phyloP scores from a whole-genome alignment of 2,329 filamentous ascomycete species.

The Pestalotiopsis sp. region DNA sequence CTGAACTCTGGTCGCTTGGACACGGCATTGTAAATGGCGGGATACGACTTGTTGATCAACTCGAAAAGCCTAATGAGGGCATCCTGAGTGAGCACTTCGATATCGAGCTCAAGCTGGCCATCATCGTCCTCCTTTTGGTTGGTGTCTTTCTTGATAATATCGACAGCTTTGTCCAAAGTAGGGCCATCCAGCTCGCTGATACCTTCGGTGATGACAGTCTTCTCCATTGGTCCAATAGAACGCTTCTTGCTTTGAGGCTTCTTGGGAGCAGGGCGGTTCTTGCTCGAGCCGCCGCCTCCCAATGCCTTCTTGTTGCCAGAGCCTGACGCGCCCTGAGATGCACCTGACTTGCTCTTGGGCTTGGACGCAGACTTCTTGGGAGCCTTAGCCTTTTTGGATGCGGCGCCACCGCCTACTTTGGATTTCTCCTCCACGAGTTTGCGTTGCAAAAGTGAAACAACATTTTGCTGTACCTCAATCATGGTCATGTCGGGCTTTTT shows the following conservation, averaged over 20 bases:
- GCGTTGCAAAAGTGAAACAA: constrained; percentile 67
- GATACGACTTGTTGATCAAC: constrained; percentile 41
- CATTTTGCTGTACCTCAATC: constrained; percentile 59
- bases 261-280: constrained; percentile 35
- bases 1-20: constrained; percentile 34
- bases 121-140: constrained; percentile 65
- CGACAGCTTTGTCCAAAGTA: constrained; percentile 79
- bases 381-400: constrained; percentile 69
- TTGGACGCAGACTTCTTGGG: constrained; percentile 77
- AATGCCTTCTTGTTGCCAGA: constrained; percentile 42
- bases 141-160: constrained; percentile 87
- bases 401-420: constrained; percentile 50
- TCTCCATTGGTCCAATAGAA: constrained; percentile 77
- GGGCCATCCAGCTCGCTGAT: constrained; percentile 78
- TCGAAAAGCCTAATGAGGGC: constrained; percentile 54
- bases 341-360: constrained; percentile 54
- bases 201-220: constrained; percentile 85
- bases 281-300: constrained; percentile 33
- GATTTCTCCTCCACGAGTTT: constrained; percentile 74
- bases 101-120: constrained; percentile 62
- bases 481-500: constrained; percentile 53
- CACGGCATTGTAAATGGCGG: constrained; percentile 33
- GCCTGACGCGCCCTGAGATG: constrained; percentile 30
- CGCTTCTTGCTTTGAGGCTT: constrained; percentile 52
- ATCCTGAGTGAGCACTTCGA: constrained; percentile 58